Evolutionary conservation across 768 basidiomycete species (phyloP).

Genomic region (Dioszegia aurantiaca): DNA sequence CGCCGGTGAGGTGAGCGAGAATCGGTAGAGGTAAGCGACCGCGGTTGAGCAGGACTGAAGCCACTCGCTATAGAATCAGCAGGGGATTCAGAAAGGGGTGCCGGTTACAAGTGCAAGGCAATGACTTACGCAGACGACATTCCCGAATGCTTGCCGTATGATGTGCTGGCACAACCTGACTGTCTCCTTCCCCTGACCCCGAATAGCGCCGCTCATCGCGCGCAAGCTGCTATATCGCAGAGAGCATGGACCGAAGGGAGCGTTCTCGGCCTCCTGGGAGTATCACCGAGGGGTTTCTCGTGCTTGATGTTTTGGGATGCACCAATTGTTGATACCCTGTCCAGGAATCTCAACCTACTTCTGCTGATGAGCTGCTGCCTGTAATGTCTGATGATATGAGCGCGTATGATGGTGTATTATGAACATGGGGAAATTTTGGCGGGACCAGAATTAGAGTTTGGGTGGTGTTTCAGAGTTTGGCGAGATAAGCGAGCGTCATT

Average conservation of each 20-base stretch:
- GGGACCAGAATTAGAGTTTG: conserved; percentile 2
- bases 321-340: no score
- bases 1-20: conserved; percentile 65
- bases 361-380: no score
- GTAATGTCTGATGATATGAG: no score
- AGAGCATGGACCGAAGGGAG: not conserved
- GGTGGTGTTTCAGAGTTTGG: not conserved
- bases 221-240: not conserved
- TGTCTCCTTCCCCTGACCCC: conserved; percentile 47
- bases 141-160: conserved; percentile 46
- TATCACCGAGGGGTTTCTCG: no score
- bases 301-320: no score
- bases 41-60: conserved; percentile 68
- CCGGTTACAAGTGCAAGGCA: no score
- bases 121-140: conserved; percentile 44
- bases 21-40: conserved; percentile 75
- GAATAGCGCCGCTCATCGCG: conserved; percentile 23
- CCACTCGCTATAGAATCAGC: conserved; percentile 61
- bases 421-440: not conserved
- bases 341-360: no score
- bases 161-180: conserved; percentile 49
- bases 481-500: not conserved
- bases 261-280: no score
- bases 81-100: not conserved
- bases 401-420: no score